Evolutionary conservation across 2,329 filamentous ascomycete genomes (phyloP), one percentile per base, ranked within the genome.

Genomic region (Atkinsonella texensis): DNA sequence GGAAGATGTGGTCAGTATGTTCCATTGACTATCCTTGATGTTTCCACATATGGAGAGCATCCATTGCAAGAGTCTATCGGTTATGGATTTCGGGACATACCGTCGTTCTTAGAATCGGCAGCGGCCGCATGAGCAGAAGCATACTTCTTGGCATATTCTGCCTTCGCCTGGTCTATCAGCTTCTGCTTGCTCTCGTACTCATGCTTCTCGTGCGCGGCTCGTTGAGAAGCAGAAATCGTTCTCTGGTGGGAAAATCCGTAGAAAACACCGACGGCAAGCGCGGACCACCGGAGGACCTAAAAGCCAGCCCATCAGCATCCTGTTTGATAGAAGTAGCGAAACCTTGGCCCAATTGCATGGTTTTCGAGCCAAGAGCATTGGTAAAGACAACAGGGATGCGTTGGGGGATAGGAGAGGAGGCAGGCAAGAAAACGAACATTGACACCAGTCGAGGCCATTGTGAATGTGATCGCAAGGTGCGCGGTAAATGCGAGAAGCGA

Each of bases 191-290:
- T 85, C 67, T 90, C 79, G 70, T 91, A 97, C 70, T 95, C 88
- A 67, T 82, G 81, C 71, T 94, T 75, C 63, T 81, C 79, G 62
- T 84, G 80, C 60, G 83, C 76, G 56, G 79, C 72, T 73, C 83
- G 86, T 65, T 89, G 82, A 63, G 79, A 71, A 52, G 86, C 71
- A 60, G 74, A 84, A 70, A 98, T 85, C 56, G 81, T 80, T 66
- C 85, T 78, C 76, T 98, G 93, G 77, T 95, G 91, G 72, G 84
- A 87, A 76, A 95, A 83, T 70, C 93, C 93, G 77, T 98, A 98
- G 74, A 95, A 84, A 68, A 97, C 75, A 69, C 93, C 93, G 65
- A 89, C 77, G 66, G 84, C 87, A 60, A 98, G 87, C 68, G 90
- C 90, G 67, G 89, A 91, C 80, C 91, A 98, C 74, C 93, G 90